A percentile compares a stretch with the other conserved stretches of the same genome.
Evolutionary conservation across 2,329 filamentous ascomycete species (phyloP).

Genomic region (Curvularia hawaiiensis): DNA sequence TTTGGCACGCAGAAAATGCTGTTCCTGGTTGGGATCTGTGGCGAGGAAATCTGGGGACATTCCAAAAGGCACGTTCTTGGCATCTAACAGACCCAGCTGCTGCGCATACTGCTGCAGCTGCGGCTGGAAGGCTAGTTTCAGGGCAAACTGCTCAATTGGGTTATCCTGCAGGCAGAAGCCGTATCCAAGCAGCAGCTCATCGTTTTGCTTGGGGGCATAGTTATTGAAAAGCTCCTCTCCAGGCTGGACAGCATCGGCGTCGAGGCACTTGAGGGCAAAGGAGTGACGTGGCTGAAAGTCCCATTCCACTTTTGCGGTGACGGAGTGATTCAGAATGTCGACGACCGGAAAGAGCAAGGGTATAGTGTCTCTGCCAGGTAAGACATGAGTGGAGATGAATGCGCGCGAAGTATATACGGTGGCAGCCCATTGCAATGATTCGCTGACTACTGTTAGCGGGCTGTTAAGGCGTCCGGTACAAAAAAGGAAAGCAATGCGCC

Average conservation of each 20-base stretch:
- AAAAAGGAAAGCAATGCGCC: background rate
- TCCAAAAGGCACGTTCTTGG: conserved; percentile 32
- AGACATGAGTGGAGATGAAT: conserved; percentile 52
- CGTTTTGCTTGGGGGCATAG: conserved; percentile 59
- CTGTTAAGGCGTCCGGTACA: conserved; percentile 2
- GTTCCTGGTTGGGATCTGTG: conserved; percentile 34
- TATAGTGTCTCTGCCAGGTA: conserved; percentile 35
- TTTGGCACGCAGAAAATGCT: conserved; percentile 40
- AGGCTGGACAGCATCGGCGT: conserved; percentile 39
- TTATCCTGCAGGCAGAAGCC: conserved; percentile 57
- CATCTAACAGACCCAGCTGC: conserved; percentile 21
- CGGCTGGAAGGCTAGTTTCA: conserved; percentile 50
- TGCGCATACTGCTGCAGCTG: conserved; percentile 33
- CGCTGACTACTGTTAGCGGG: conserved; percentile 44
- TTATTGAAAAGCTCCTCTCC: conserved; percentile 59
- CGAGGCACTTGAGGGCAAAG: conserved; percentile 49
- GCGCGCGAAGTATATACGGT: conserved; percentile 58
- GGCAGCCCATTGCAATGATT: conserved; percentile 57
- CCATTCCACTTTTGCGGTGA: conserved; percentile 56
- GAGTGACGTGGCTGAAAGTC: conserved; percentile 35
- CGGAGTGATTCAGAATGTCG: conserved; percentile 56
- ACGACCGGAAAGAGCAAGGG: conserved; percentile 57
- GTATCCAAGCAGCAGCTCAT: conserved; percentile 59
- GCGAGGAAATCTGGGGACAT: conserved; percentile 31
- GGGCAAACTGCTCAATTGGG: conserved; percentile 52